Evolutionary conservation across 2,329 filamentous ascomycete genomes (phyloP), one percentile per base, ranked within the genome.

Genomic region (Neocatenulostroma microsporum): DNA sequence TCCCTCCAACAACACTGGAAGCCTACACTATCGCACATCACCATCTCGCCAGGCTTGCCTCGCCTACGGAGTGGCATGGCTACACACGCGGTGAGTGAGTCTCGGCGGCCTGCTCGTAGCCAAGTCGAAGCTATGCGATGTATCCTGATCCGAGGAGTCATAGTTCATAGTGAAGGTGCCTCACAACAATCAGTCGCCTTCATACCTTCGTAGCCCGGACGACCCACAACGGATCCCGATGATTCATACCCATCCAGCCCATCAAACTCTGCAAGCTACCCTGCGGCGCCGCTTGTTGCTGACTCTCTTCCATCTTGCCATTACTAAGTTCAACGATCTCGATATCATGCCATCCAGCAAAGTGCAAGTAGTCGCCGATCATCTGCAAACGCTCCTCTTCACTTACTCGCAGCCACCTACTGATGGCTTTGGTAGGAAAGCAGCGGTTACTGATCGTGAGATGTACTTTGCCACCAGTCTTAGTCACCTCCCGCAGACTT

Each of bases 401-500:
- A 34, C 53, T 46, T 19, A 69, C 51, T 36, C 56, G 50, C 48
- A 72, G 50, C 71, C 70, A 74, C 13, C 63, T 54, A 17, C 54
- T 57, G 5, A 73, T 62, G 2, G 64, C 70, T 46, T 75, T 74
- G 1, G 67, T 70, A 1, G 69, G 68, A 44, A 74, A 74, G 47
- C 68, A 73, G 3, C 70, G 62, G 49, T 73, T 70, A 19, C 63
- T 68, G 26, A 74, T 63, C 0, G 63, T 61, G 30, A 74, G 49
- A 55, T 74, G 70, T n/a, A 73, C 61, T 1, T 36, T 62, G 0
- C 68, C 70, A 1, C 63, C 66, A 1, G 49, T 42, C 4, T 58
- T 66, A 13, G 64, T 66, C 7, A 56, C 57, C 5, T 60, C 45
- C 8, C 56, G 48, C 18, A 73, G 48, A 18, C 62, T 64, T 12